Base-by-base conservation (phyloP, 1,284 basidiomycete species). In the Mycosarcoma maydis region DNA sequence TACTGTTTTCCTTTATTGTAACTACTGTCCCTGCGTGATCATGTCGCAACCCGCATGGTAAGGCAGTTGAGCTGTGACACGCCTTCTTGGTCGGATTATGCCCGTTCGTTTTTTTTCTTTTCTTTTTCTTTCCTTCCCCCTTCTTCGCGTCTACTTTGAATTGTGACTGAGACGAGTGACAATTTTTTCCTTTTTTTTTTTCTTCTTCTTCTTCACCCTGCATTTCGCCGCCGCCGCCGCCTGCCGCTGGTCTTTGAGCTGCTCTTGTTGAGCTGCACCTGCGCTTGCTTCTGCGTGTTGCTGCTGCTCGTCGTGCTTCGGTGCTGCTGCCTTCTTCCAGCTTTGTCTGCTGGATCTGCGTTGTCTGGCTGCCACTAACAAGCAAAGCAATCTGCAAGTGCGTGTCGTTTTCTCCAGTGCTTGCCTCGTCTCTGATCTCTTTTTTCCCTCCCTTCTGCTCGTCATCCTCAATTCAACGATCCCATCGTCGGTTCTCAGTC, bases 351-450 rank as follows among this genome's bases (percentile, higher is more conserved):
- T 50, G 33, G 39, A 22, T 17, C 42, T 49, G 29, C 37, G 44
- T 29, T 45, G 38, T 36, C 51, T 40, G 17, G 19, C 43, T 53
- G 37, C 51, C 46, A 42, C 41, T 40, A 24, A 44, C 52, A 62
- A 56, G 47, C 47, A 49, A 29, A 49, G 60, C 60, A 52, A 62
- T 52, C 60, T 64, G 60, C 60, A 66, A 66, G 47, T 66, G 54
- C 50, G 54, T 59, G 62, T 59, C 62, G 45, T 42, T 66, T 66
- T 49, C 34, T 36, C 38, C 39, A 37, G 37, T 17, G 11, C 43
- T 23, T 24, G 17, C 19, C 19, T 23, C 34, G 26, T 33, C 42
- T 42, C 26, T 37, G 17, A 17, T 34, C 8, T 27, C 41, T 37
- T 17, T 22, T 42, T 23, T 32, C 41, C 26, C 34, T 40, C 49